Evolutionary conservation across 495 filamentous ascomycete genomes (phyloP).

Genomic region (Rostrohypoxylon terebratum): DNA sequence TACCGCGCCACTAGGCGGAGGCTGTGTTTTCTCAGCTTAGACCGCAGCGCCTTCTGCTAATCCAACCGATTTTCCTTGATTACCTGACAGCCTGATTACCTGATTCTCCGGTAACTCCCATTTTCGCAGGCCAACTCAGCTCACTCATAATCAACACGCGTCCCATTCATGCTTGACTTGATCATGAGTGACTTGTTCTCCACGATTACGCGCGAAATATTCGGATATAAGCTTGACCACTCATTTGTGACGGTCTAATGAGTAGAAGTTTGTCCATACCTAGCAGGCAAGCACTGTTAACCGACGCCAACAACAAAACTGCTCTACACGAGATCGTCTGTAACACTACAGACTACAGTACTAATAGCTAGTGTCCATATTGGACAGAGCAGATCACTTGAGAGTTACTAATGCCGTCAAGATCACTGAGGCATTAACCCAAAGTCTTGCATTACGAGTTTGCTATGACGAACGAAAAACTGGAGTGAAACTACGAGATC

Average conservation of each 20-base stretch:
- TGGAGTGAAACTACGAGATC: neutral
- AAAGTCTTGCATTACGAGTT: constrained; percentile 10
- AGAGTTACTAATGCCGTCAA: neutral
- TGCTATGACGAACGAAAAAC: constrained; percentile 10
- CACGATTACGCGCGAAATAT: neutral
- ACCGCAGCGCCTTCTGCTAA: constrained; percentile 7
- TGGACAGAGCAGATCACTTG: constrained; percentile 8
- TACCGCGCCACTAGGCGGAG: constrained; percentile 25
- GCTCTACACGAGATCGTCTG: constrained; percentile 30
- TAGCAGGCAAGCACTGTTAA: neutral
- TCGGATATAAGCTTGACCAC: neutral
- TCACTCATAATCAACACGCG: constrained; percentile 34
- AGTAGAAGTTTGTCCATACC: neutral
- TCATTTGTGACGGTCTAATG: neutral
- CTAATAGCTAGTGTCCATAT: too few species aligned
- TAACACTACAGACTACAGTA: neutral
- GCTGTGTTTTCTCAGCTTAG: constrained; percentile 33
- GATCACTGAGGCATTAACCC: neutral
- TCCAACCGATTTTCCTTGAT: constrained; percentile 14
- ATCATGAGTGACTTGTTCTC: neutral
- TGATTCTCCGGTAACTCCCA: constrained; percentile 12
- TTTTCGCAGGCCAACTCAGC: constrained; percentile 18
- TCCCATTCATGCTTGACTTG: neutral
- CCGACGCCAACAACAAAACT: neutral
- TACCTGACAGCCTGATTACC: too few species aligned